phyloP scores from a whole-genome alignment of 2,329 filamentous ascomycete species.

The Onygena corvina region DNA sequence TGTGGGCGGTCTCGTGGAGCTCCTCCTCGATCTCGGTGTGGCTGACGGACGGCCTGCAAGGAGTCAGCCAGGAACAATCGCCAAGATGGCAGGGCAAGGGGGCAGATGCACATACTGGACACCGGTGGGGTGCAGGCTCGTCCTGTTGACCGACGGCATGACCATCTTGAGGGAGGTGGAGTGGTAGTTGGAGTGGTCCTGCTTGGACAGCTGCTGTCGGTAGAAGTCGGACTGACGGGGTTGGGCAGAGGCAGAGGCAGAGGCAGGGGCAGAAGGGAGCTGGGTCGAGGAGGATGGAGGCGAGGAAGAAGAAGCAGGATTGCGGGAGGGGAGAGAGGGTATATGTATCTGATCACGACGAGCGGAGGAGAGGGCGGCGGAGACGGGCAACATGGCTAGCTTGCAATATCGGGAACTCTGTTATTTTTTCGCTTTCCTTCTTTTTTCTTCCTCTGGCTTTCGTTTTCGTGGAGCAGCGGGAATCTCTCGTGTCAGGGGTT shows the following conservation, averaged over 20 bases:
- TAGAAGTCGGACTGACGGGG: constrained; percentile 41
- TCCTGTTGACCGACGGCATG: constrained; percentile 67
- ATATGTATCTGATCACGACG: constrained; percentile 27
- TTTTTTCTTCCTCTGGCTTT: too few relatives aligned
- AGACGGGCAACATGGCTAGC: constrained; percentile 4
- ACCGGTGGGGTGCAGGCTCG: constrained; percentile 78
- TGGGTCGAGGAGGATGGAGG: neutral
- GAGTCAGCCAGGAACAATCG: constrained; percentile 10
- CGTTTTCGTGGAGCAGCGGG: constrained; percentile 2
- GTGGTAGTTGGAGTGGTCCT: constrained; percentile 48
- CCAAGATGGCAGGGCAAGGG: neutral
- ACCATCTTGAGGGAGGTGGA: constrained; percentile 46
- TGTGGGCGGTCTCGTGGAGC: constrained; percentile 93
- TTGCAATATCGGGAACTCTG: constrained; percentile 6
- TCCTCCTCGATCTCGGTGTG: constrained; percentile 98
- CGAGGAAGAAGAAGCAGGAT: neutral
- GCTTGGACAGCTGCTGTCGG: constrained; percentile 46
- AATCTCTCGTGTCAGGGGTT: neutral
- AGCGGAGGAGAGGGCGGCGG: constrained; percentile 2
- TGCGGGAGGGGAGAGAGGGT: constrained; percentile 28
- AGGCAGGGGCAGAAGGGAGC: constrained; percentile 12
- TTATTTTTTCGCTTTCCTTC: too few relatives aligned
- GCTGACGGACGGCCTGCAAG: constrained; percentile 59
- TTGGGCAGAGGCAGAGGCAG: constrained; percentile 17
- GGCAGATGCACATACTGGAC: constrained; percentile 59